Evolutionary conservation across 83 land plant genomes (phyloP).

Genomic region (Picea engelmannii): DNA sequence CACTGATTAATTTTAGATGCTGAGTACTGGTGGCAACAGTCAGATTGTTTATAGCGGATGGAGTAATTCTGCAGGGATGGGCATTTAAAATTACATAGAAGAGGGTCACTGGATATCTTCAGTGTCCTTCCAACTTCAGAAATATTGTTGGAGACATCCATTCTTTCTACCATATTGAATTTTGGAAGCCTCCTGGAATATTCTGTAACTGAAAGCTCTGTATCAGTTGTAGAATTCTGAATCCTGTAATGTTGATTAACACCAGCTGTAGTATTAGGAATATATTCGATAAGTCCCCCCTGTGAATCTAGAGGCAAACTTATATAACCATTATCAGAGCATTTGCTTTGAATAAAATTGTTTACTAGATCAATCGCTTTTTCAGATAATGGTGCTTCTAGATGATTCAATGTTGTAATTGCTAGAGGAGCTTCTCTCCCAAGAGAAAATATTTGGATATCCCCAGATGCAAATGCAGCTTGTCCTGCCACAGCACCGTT

Average conservation of each 20-base stretch:
- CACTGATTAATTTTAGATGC: not conserved
- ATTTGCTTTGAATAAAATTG: not conserved
- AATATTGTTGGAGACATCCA: not conserved
- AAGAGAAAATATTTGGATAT: no score
- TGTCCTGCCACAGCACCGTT: no score
- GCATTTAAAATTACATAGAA: not conserved
- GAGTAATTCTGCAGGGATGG: not conserved
- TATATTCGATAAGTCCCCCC: not conserved
- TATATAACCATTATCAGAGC: constrained; percentile 9
- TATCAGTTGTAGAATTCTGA: not conserved
- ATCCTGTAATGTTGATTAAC: not conserved
- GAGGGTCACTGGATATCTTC: not conserved
- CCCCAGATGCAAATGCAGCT: no score
- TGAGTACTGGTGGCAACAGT: not conserved
- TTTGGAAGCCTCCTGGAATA: not conserved
- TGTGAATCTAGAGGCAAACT: constrained; percentile 1
- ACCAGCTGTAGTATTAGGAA: not conserved
- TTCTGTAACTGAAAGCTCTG: not conserved
- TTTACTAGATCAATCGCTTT: not conserved
- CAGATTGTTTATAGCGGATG: not conserved
- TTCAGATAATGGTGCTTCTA: not conserved
- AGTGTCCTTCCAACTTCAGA: no score
- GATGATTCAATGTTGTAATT: no score
- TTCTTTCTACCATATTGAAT: constrained; percentile 13
- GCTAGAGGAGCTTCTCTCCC: no score